Evolutionary conservation across 1,284 basidiomycete species (phyloP).

Genomic region (Cronartium ribicola): DNA sequence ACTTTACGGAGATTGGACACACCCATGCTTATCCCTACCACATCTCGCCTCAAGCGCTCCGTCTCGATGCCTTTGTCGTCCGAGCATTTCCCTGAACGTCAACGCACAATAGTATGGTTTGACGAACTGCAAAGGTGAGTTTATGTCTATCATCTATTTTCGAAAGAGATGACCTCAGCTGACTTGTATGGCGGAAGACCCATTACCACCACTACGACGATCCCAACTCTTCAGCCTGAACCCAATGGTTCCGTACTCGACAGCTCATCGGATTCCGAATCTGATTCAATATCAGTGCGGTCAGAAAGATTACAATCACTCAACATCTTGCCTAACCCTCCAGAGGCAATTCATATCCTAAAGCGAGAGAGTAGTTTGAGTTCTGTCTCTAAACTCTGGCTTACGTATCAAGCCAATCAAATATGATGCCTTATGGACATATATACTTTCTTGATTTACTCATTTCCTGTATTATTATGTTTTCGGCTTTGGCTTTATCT

Average conservation of each 20-base stretch:
- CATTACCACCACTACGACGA: not conserved
- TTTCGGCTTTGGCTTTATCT: no score
- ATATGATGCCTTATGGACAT: not conserved
- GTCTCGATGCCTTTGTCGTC: not conserved
- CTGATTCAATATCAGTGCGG: slow-evolving; percentile 7
- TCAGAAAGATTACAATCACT: not conserved
- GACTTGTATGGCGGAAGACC: not conserved
- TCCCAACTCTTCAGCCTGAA: not conserved
- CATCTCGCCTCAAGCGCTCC: slow-evolving; percentile 2
- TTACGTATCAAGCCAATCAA: not conserved
- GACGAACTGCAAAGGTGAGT: not conserved
- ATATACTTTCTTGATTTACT: no score
- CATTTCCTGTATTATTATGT: no score
- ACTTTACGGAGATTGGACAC: not conserved
- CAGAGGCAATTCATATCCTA: not conserved
- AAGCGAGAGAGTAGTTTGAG: not conserved
- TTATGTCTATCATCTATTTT: no score
- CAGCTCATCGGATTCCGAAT: not conserved
- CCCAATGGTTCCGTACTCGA: not conserved
- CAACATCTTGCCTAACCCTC: not conserved
- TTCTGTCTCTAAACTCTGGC: slow-evolving; percentile 2
- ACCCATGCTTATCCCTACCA: no score
- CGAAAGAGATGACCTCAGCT: not conserved
- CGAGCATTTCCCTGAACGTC: not conserved
- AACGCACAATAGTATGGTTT: slow-evolving; percentile 7